Conservation (phyloP, 495 filamentous ascomycete species). For the Zalerion maritima region DNA sequence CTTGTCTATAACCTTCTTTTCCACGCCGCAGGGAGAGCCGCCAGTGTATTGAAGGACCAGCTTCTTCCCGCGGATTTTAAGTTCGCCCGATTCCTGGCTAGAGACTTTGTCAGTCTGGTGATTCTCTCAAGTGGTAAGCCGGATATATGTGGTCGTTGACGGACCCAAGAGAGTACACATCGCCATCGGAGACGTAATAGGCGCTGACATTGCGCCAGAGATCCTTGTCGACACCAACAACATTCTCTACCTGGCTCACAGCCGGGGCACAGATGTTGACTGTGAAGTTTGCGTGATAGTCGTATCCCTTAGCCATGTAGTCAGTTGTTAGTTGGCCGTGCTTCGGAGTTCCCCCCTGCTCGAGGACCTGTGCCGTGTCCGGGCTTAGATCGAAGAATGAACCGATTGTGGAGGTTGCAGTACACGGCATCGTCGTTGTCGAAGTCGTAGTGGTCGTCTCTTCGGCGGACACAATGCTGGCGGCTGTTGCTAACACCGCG, state of each 20-base stretch:
- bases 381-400: slow-evolving; percentile 82
- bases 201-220: slow-evolving; percentile 76
- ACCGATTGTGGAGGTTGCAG: slow-evolving; percentile 48
- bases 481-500: slow-evolving; percentile 9
- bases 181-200: slow-evolving; percentile 61
- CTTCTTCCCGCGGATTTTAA: slow-evolving; percentile 74
- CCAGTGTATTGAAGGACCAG: slow-evolving; percentile 83
- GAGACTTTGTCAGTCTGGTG: no score
- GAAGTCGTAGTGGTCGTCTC: slow-evolving; percentile 12
- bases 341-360: slow-evolving; percentile 41
- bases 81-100: slow-evolving; percentile 52
- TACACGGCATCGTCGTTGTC: slow-evolving; percentile 48
- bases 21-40: slow-evolving; percentile 62
- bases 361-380: slow-evolving; percentile 40
- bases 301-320: slow-evolving; percentile 72
- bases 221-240: slow-evolving; percentile 48
- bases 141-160: slow-evolving; percentile 13
- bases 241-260: slow-evolving; percentile 57
- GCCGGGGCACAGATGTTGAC: slow-evolving; percentile 87
- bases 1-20: slow-evolving; percentile 11
- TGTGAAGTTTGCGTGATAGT: slow-evolving; percentile 83
- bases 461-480: slow-evolving; percentile 7
- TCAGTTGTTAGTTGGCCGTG: slow-evolving; percentile 43
- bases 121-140: no score
- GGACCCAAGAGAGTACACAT: slow-evolving; percentile 75